Evolutionary conservation across 768 basidiomycete genomes (phyloP).

Genomic region (Tricholomella constricta): DNA sequence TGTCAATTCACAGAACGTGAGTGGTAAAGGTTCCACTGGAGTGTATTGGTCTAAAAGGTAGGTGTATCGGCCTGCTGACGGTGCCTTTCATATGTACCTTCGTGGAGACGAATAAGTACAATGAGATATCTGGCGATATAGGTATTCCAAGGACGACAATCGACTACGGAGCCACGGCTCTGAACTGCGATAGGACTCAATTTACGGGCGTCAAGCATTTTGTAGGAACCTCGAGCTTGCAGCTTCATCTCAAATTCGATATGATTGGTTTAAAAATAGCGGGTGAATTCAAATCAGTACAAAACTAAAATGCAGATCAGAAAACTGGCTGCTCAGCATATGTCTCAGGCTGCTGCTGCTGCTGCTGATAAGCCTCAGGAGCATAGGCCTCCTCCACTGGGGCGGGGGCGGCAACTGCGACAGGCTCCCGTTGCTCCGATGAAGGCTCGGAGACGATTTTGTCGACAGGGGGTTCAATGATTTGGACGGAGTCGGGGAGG

Average conservation of each 20-base stretch:
- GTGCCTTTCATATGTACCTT: constrained; percentile 63
- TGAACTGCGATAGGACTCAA: constrained; percentile 47
- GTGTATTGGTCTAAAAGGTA: constrained; percentile 3
- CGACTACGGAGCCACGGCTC: constrained; percentile 58
- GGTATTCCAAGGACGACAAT: constrained; percentile 74
- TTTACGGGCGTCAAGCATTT: constrained; percentile 53
- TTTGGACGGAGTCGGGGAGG: constrained; percentile 92
- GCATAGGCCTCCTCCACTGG: constrained; percentile 54
- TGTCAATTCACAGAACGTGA: constrained; percentile 61
- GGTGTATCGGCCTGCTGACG: constrained; percentile 54
- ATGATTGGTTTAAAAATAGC: background rate
- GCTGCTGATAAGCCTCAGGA: constrained; percentile 43
- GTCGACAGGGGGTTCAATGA: constrained; percentile 87
- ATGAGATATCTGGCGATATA: constrained; percentile 70
- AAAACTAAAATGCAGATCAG: constrained; percentile 40
- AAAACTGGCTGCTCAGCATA: constrained; percentile 57
- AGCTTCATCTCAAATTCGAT: too few species aligned
- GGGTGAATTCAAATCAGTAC: constrained; percentile 3
- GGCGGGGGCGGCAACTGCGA: constrained; percentile 51
- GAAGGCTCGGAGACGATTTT: constrained; percentile 87
- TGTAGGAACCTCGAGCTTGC: constrained; percentile 62
- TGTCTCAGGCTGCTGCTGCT: constrained; percentile 26
- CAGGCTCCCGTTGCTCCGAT: constrained; percentile 84
- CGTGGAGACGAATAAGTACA: constrained; percentile 70
- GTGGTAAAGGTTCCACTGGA: constrained; percentile 13